Evolutionary conservation across 257 asterid genomes (phyloP).

Genomic region (Petunia secreta): DNA sequence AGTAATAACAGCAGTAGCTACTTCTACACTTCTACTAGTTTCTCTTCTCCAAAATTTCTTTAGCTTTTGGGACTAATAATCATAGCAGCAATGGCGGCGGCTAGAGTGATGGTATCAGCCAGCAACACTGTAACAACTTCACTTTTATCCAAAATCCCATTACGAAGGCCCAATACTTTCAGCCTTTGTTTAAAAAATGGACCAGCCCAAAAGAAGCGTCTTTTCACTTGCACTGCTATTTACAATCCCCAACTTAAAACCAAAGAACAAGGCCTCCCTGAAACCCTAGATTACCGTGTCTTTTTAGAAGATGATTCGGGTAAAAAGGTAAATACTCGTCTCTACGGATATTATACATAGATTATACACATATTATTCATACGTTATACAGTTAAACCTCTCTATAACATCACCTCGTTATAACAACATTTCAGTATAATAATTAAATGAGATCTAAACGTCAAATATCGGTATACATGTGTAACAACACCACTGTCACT

Average conservation of each 20-base stretch:
- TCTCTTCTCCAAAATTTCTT: constrained; percentile 9
- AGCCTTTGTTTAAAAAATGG: constrained; percentile 36
- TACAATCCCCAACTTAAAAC: constrained; percentile 70
- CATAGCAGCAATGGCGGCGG: constrained; percentile 71
- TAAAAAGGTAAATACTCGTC: constrained; percentile 57
- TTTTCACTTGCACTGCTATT: constrained; percentile 74
- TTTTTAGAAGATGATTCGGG: constrained; percentile 80
- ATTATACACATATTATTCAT: too few relatives aligned
- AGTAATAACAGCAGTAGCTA: not conserved
- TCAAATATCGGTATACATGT: too few relatives aligned
- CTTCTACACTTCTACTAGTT: not conserved
- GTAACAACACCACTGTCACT: too few relatives aligned
- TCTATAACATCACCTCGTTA: too few relatives aligned
- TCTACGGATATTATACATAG: too few relatives aligned
- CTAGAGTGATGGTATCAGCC: constrained; percentile 64
- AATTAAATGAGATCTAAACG: too few relatives aligned
- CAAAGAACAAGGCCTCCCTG: constrained; percentile 86
- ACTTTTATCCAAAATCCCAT: constrained; percentile 46
- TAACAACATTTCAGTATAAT: too few relatives aligned
- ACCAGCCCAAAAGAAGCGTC: constrained; percentile 54
- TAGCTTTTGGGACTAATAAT: not conserved
- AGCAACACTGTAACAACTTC: constrained; percentile 56
- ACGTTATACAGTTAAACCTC: too few relatives aligned
- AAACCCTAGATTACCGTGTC: constrained; percentile 89
- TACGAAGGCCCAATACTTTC: constrained; percentile 44